These are phyloP conservation scores for Lactifluus piperatus DNA, from an alignment of 768 basidiomycete species.

Conservation along the genomic window DNA sequence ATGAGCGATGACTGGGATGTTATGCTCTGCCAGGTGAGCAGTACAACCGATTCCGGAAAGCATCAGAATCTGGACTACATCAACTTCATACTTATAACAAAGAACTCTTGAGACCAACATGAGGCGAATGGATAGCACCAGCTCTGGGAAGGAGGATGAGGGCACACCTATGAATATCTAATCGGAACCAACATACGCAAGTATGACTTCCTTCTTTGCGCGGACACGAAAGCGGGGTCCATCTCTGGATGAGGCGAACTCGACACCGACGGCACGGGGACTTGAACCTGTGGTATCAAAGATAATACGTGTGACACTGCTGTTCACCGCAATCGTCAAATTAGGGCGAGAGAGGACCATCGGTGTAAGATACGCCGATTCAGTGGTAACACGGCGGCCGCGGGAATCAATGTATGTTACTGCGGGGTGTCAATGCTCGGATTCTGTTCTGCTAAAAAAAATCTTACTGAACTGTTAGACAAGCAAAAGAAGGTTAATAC, in stretches of 20 bases:
- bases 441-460: not conserved
- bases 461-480: conserved; percentile 26
- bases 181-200: conserved; percentile 38
- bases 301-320: conserved; percentile 49
- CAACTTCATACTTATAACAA: not conserved
- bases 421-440: conserved; percentile 24
- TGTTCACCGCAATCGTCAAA: conserved; percentile 48
- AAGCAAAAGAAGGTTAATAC: not conserved
- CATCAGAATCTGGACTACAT: conserved; percentile 43
- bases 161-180: not conserved
- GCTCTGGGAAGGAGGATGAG: conserved; percentile 31
- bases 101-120: conserved; percentile 26
- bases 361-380: conserved; percentile 57
- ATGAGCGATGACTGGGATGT: conserved; percentile 50
- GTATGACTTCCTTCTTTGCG: conserved; percentile 50
- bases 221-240: conserved; percentile 36
- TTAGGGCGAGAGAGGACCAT: conserved; percentile 58
- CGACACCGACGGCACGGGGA: conserved; percentile 50
- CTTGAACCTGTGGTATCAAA: conserved; percentile 31
- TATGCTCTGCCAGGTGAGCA: conserved; percentile 40
- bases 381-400: conserved; percentile 49
- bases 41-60: conserved; percentile 72
- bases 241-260: conserved; percentile 36
- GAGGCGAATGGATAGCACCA: conserved; percentile 56
- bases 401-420: conserved; percentile 59